Evolutionary conservation across 176 grass and related monocot genomes (phyloP).

Genomic region (Rhynchospora pubera): DNA sequence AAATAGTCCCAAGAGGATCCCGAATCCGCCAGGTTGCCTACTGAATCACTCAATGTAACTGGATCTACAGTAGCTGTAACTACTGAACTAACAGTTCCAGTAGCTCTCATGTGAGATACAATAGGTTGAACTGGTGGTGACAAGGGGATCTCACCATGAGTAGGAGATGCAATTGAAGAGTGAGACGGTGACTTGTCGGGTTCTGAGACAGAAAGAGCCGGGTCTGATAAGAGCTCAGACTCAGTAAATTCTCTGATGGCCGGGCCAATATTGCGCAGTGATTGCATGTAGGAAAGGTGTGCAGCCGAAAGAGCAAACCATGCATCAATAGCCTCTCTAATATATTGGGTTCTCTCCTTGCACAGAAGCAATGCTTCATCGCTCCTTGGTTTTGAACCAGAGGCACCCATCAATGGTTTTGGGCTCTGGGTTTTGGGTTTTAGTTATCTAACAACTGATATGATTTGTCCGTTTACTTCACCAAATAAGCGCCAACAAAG

Average conservation of each 20-base stretch:
- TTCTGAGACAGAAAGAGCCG: slow-evolving; percentile 74
- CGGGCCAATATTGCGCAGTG: slow-evolving; percentile 49
- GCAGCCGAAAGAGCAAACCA: slow-evolving; percentile 69
- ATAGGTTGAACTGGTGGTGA: slow-evolving; percentile 27
- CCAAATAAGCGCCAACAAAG: not conserved
- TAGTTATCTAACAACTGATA: not conserved
- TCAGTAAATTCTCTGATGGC: slow-evolving; percentile 59
- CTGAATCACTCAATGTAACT: no score
- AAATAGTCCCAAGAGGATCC: slow-evolving; percentile 70
- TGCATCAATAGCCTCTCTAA: slow-evolving; percentile 59
- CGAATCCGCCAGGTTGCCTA: no score
- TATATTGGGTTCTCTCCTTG: slow-evolving; percentile 72
- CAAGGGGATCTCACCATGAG: slow-evolving; percentile 38
- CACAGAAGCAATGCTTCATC: slow-evolving; percentile 74
- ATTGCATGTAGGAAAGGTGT: slow-evolving; percentile 72
- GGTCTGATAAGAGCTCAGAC: slow-evolving; percentile 55
- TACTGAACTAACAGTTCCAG: no score
- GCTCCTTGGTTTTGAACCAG: slow-evolving; percentile 59
- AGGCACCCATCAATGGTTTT: slow-evolving; percentile 55
- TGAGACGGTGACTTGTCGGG: slow-evolving; percentile 76
- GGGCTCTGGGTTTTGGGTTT: not conserved
- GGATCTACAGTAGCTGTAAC: no score
- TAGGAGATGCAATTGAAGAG: slow-evolving; percentile 81
- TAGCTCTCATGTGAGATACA: slow-evolving; percentile 50
- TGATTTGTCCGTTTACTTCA: not conserved